Conservation (phyloP, 2,329 filamentous ascomycete species). For the Diplodia sapinea region DNA sequence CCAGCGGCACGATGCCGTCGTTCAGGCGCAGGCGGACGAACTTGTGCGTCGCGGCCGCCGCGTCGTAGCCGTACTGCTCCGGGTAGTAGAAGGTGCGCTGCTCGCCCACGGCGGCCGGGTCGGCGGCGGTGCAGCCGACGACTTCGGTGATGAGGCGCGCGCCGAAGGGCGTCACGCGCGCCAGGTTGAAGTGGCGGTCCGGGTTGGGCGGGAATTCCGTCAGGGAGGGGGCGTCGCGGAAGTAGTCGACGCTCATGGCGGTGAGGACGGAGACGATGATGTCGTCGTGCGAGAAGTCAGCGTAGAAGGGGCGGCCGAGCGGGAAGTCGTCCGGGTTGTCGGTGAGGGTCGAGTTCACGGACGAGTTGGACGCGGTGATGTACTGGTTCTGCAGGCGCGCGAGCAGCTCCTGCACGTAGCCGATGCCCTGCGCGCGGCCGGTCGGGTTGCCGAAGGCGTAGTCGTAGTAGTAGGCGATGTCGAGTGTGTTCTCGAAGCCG, state of each 20-base stretch:
- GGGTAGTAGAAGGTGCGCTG: conserved; percentile 52
- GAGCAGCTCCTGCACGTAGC: conserved; percentile 60
- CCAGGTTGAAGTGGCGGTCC: conserved; percentile 57
- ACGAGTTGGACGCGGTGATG: conserved; percentile 56
- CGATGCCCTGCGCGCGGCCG: conserved; percentile 60
- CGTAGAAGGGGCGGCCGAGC: conserved; percentile 56
- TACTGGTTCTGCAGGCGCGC: conserved; percentile 56
- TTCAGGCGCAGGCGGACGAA: conserved; percentile 23
- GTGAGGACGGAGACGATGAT: conserved; percentile 58
- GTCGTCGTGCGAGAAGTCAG: conserved; percentile 62
- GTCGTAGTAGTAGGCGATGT: conserved; percentile 59
- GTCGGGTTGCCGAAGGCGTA: conserved; percentile 57
- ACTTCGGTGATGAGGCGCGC: conserved; percentile 62
- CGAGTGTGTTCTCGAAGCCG: conserved; percentile 60
- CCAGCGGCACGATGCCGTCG: conserved; percentile 25
- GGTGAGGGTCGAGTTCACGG: conserved; percentile 58
- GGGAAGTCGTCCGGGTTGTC: conserved; percentile 56
- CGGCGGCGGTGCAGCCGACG: conserved; percentile 55
- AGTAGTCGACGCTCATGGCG: conserved; percentile 62
- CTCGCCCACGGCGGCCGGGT: conserved; percentile 50
- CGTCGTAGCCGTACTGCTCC: conserved; percentile 54
- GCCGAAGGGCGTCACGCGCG: conserved; percentile 61
- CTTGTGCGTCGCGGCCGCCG: conserved; percentile 40
- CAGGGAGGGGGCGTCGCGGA: conserved; percentile 55
- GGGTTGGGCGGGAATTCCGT: conserved; percentile 52